Evolutionary conservation across 176 grass and related monocot species (phyloP), one percentile per base, ranked within the genome.

Genomic region (Dactylis glomerata): DNA sequence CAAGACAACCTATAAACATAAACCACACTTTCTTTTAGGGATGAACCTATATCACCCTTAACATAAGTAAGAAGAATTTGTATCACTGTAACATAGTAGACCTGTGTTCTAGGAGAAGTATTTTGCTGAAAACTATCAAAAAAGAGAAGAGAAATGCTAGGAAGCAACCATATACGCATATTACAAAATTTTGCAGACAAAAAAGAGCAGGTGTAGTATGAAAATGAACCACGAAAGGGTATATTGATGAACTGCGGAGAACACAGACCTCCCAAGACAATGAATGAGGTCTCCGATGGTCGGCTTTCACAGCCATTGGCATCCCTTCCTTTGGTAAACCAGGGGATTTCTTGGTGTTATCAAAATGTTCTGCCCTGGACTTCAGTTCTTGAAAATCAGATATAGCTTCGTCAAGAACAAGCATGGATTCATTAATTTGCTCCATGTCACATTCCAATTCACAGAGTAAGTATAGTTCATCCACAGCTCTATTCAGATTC

Each of bases 361-460:
- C 88, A 73, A 98, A 98, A 92, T 93, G 91, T 77, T 93, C 92
- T 34, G 94, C 91, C 47, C 96, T 90, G 79, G 75, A 89, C 89
- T 96, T 95, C 72, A 98, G 83, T 88, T 95, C 96, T 91, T 83
- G 92, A 78, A 98, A 98, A 92, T 98, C 96, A 28, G 87, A 98
- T 85, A 85, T 90, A 84, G 91, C 96, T 96, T 98, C 96, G 72
- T 94, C 89, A 81, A 98, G 96, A 80, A 98, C 93, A 81, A 98
- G 96, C 37, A 92, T 89, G 69, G 96, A 94, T 77, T 98, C 96
- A 90, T 98, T 89, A 90, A 98, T 96, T 85, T 98, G 96, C 84
- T 98, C 96, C 93, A 95, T 95, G 78, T 98, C 96, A 86, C 96
- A 98, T 89, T 98, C 96, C 79, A 98, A 85, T 85, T 98, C 96